phyloP scores from a whole-genome alignment of 306 rosid genomes.

The Oxytropis ochrocephala region DNA sequence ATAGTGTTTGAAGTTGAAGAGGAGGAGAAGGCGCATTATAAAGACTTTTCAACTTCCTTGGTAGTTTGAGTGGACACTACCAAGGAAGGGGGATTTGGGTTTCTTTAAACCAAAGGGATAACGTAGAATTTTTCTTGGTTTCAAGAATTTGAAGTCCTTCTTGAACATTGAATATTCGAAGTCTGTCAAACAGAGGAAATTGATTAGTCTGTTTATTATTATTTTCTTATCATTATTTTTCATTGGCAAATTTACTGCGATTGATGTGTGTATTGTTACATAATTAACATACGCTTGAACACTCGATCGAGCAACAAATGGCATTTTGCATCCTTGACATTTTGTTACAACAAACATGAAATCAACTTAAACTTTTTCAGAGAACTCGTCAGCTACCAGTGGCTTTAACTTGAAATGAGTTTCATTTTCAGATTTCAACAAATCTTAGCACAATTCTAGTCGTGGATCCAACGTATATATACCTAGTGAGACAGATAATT shows the following conservation, averaged over 20 bases:
- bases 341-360: neutral
- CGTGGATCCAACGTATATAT: neutral
- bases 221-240: neutral
- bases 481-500: too few species aligned
- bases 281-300: neutral
- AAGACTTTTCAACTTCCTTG: constrained; percentile 66
- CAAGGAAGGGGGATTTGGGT: constrained; percentile 10
- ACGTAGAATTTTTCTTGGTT: constrained; percentile 17
- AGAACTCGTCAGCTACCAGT: neutral
- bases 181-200: neutral
- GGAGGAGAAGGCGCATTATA: constrained; percentile 44
- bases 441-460: neutral
- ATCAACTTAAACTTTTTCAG: neutral
- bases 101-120: constrained; percentile 60
- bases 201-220: neutral
- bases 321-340: neutral
- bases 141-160: constrained; percentile 18
- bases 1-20: constrained; percentile 27
- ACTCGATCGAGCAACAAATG: neutral
- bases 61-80: constrained; percentile 85
- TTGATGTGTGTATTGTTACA: neutral
- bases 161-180: constrained; percentile 23
- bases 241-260: neutral
- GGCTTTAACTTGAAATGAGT: neutral
- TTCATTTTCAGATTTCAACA: neutral